Conservation (phyloP, 495 filamentous ascomycete species). For the Penicillium atrosanguineum region DNA sequence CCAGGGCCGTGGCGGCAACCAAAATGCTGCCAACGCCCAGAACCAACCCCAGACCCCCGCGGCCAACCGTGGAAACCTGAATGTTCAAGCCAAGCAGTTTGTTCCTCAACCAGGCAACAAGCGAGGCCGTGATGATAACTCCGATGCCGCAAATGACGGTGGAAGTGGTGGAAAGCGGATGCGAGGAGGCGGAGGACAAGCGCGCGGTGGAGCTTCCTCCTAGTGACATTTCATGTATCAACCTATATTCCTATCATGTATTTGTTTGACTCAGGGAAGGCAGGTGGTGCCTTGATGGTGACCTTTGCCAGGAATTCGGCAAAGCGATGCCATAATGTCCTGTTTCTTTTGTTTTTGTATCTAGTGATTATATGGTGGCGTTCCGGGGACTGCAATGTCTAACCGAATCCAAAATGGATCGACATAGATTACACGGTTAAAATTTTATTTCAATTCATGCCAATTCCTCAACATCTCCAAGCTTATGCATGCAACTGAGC, state of each 20-base stretch:
- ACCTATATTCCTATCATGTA: slow-evolving; percentile 11
- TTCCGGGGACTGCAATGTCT: neutral
- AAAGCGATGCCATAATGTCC: neutral
- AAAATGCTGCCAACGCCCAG: slow-evolving; percentile 29
- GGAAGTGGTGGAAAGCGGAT: slow-evolving; percentile 51
- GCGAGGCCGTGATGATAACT: slow-evolving; percentile 60
- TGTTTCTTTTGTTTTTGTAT: slow-evolving; percentile 18
- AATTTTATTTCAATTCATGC: no score
- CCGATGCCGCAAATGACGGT: slow-evolving; percentile 40
- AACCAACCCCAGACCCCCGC: slow-evolving; percentile 33
- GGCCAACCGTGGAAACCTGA: slow-evolving; percentile 41
- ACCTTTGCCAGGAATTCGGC: neutral
- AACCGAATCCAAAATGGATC: neutral
- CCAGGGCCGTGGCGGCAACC: slow-evolving; percentile 48
- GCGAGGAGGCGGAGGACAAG: slow-evolving; percentile 47
- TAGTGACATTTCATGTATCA: slow-evolving; percentile 7
- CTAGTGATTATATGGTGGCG: slow-evolving; percentile 15
- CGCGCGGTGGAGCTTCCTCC: slow-evolving; percentile 22
- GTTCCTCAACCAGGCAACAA: slow-evolving; percentile 60
- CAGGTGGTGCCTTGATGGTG: neutral
- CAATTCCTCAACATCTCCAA: neutral
- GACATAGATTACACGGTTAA: neutral
- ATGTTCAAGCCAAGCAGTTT: slow-evolving; percentile 57
- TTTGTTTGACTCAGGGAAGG: slow-evolving; percentile 1
- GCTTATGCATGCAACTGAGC: neutral